phyloP scores from a whole-genome alignment of 345 rosid genomes.

The Arabidopsis thaliana region TAIR10.1 NC_003075.7:11956501-11957000 shows the following conservation, averaged over 20 bases:
- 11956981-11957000: too few species aligned
- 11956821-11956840: slow-evolving; percentile 17
- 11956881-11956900: slow-evolving; percentile 4
- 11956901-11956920: neutral
- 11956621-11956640: slow-evolving; percentile 70
- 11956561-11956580: slow-evolving; percentile 71
- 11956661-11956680: slow-evolving; percentile 64
- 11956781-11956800: slow-evolving; percentile 13
- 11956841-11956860: slow-evolving; percentile 26
- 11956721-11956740: slow-evolving; percentile 1
- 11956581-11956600: slow-evolving; percentile 77
- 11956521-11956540: slow-evolving; percentile 64
- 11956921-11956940: neutral
- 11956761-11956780: slow-evolving; percentile 7
- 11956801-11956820: slow-evolving; percentile 34
- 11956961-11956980: too few species aligned
- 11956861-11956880: neutral
- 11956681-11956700: slow-evolving; percentile 67
- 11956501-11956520: slow-evolving; percentile 51
- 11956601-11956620: slow-evolving; percentile 69
- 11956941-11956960: too few species aligned
- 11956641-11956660: slow-evolving; percentile 71
- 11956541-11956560: slow-evolving; percentile 65
- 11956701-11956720: neutral
- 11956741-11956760: slow-evolving; percentile 14